These are phyloP conservation scores for Ophiocordyceps unilateralis DNA, from an alignment of 2,329 filamentous ascomycete genomes.

Conservation along the genomic window DNA sequence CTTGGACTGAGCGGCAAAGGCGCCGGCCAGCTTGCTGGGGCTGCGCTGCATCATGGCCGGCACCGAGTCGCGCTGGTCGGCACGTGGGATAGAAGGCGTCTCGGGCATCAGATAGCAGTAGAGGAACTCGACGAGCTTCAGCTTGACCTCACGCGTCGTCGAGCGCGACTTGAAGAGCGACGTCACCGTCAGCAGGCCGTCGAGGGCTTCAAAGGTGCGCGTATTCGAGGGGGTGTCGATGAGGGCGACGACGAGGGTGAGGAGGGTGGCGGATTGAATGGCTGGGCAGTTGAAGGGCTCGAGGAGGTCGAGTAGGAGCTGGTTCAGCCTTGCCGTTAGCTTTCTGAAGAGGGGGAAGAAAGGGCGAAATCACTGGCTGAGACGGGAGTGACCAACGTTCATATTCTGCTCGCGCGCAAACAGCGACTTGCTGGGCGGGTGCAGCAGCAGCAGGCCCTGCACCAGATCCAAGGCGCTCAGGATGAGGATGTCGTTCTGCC, in stretches of 20 bases:
- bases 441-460: constrained; percentile 73
- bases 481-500: constrained; percentile 76
- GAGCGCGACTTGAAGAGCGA: constrained; percentile 81
- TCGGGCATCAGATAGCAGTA: constrained; percentile 99
- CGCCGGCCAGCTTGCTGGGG: constrained; percentile 48
- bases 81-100: constrained; percentile 38
- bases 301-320: constrained; percentile 83
- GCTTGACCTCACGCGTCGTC: constrained; percentile 76
- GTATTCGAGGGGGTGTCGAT: constrained; percentile 78
- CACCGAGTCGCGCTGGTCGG: constrained; percentile 25
- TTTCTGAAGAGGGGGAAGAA: no score
- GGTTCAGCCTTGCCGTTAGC: no score
- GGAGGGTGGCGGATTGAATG: constrained; percentile 77
- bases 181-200: constrained; percentile 81
- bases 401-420: constrained; percentile 86
- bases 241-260: constrained; percentile 78
- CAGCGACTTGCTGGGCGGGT: constrained; percentile 73
- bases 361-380: no score
- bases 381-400: constrained; percentile 72
- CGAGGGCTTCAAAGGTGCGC: constrained; percentile 78
- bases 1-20: constrained; percentile 22
- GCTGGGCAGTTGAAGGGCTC: constrained; percentile 83
- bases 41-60: constrained; percentile 44
- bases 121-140: constrained; percentile 91
- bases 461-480: constrained; percentile 76